Base-by-base conservation (phyloP, 2,329 filamentous ascomycete species). In the Neophaeococcomyces mojaviensis region DNA sequence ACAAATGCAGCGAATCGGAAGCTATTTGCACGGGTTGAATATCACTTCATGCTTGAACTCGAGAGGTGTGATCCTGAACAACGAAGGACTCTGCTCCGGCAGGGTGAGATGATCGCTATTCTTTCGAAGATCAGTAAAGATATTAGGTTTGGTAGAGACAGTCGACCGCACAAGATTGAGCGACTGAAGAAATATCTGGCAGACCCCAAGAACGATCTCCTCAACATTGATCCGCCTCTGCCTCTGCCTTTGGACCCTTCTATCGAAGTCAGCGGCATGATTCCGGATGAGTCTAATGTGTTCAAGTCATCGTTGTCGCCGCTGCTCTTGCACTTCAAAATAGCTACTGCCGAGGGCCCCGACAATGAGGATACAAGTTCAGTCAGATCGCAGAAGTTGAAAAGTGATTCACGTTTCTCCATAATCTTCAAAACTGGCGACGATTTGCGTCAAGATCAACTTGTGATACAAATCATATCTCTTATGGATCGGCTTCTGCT, bases 361-460 rank as follows among this genome's bases (percentile, higher is more conserved):
- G 19, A 39, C 13, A 78, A 20, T 16, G 16, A 10, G 31, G 30
- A 30, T 18, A 32, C 35, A 16, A 39, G 35, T 22, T 28, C 44
- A 4, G n/a, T 42, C 10, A 46, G 47, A 39, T 49, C 45, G 13
- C 35, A 39, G 7, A 39, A 39, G 15, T 16, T 13, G 18, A 16
- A 36, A 37, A 32, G 78, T 2, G 86, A 86, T 6, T 77, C 76
- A 32, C 84, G 82, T 49, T 98, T 97, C 61, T 84, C 90, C 8
- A 85, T 98, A 53, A 84, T 97, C 44, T 98, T 98, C 78, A 98
- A 98, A 66, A 88, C 88, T 1, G 92, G 92, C 30, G 92, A 98
- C 61, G 92, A 98, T 62, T 73, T 98, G 42, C 85, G 92, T 12
- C 92, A 98, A 66, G 92, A 98, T 61, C 92, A 98, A 62, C 78